Evolutionary conservation across 306 rosid genomes (phyloP).

Genomic region (Trifolium fragiferum): DNA sequence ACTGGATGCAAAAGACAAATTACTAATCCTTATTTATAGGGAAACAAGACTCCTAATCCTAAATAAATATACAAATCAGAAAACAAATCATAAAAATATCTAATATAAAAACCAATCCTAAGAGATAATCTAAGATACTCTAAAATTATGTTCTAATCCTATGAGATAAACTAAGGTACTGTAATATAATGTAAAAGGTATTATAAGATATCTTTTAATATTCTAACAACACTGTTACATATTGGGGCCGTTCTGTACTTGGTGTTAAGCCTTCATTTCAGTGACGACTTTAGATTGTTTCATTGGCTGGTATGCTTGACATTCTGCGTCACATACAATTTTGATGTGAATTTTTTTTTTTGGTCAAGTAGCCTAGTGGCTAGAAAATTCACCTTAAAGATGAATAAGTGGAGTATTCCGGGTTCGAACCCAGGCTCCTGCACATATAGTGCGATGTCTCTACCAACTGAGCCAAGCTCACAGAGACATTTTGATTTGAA

Average conservation of each 20-base stretch:
- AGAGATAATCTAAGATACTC: no score
- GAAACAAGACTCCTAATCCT: neutral
- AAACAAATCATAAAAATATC: neutral
- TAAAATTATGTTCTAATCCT: neutral
- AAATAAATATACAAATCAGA: neutral
- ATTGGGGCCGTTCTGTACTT: neutral
- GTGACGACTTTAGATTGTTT: constrained; percentile 11
- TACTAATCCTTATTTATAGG: neutral
- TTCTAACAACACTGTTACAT: neutral
- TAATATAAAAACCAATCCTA: no score
- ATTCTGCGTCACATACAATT: neutral
- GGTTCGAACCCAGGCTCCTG: no score
- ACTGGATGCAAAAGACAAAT: neutral
- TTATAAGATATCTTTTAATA: neutral
- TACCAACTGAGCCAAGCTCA: no score
- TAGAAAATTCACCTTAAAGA: no score
- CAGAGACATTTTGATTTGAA: neutral
- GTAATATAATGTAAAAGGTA: no score
- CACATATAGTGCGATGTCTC: no score
- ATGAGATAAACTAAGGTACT: neutral
- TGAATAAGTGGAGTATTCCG: no score
- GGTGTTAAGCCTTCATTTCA: neutral
- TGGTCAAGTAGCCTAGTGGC: no score
- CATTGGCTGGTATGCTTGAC: constrained; percentile 27
- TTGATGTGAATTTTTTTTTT: no score